Evolutionary conservation across 441 rosid genomes (phyloP), one percentile per base, ranked within the genome.

Genomic region (Eruca vesicaria): DNA sequence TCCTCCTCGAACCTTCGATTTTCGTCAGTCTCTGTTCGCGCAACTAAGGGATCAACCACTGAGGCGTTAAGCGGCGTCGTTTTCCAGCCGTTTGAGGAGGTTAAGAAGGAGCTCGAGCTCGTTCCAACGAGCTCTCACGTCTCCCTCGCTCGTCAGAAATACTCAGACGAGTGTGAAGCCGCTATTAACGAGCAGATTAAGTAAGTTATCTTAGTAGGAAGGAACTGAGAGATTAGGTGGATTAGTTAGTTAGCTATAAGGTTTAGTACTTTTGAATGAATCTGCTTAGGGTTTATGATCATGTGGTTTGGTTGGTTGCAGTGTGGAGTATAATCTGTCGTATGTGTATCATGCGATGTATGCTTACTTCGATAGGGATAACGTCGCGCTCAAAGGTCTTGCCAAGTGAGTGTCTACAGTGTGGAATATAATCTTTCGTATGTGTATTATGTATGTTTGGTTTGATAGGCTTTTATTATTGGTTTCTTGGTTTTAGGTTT

Each of bases 331-430:
- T 82, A 88, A 82, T 74, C 87, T 86, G 14, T 88, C 90, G 31
- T 88, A 88, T 72, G 89, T 85, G 69, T 88, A 88, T 74, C 93
- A 88, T 62, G 89, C 90, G 28, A 53, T 88, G 85, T 86, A 63
- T 70, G 90, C 90, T 28, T 88, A 86, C 81, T 88, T 88, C 26
- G 93, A 88, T 19, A 75, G 93, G 60, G 93, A 88, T 80, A 88
- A 88, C 62, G 69, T 88, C 43, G 93, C 90, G 2, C 88, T 86
- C 62, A 88, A 67, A 78, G 93, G 93, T 38, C 83, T 86, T 71
- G 90, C 93, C 61, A 88, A 86, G 93, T 88, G 79, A 84, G 76
- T 65, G 55, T 43, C 7, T 43, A 6, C 50, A 43, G 7, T 43
- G 50, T 12, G 45, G 45, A 38, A 11, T 38, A 38, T 14, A 8